Evolutionary conservation across 768 basidiomycete species (phyloP).

Genomic region (Myochromella boudieri): DNA sequence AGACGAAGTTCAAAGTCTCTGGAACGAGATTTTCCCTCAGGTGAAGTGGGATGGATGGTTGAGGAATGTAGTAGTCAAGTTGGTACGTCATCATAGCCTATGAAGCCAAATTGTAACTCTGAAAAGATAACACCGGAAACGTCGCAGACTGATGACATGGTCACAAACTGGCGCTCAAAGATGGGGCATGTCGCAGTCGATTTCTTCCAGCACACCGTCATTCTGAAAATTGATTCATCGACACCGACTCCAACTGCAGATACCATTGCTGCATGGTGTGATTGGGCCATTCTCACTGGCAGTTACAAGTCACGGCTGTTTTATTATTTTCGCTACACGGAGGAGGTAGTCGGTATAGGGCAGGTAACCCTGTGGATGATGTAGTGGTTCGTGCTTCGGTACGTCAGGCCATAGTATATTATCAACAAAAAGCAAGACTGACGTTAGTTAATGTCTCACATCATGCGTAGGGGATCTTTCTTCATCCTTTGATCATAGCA

Average conservation of each 20-base stretch:
- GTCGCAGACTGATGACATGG: not conserved
- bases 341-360: not conserved
- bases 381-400: not conserved
- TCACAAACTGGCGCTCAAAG: not conserved
- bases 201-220: not conserved
- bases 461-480: not conserved
- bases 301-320: not conserved
- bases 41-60: not conserved
- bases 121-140: no score
- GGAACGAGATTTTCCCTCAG: not conserved
- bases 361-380: no score
- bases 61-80: not conserved
- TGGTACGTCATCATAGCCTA: not conserved
- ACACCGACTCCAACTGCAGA: not conserved
- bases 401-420: not conserved
- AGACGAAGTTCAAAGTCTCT: not conserved
- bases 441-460: not conserved
- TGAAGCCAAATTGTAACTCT: not conserved
- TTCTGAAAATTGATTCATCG: not conserved
- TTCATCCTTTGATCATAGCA: not conserved
- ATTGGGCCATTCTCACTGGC: not conserved
- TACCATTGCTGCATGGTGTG: not conserved
- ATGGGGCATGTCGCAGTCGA: not conserved
- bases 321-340: not conserved
- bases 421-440: not conserved